These are phyloP conservation scores for Arthrobotrys pseudoclavata DNA, from an alignment of 2,329 filamentous ascomycete genomes.

Conservation along the genomic window DNA sequence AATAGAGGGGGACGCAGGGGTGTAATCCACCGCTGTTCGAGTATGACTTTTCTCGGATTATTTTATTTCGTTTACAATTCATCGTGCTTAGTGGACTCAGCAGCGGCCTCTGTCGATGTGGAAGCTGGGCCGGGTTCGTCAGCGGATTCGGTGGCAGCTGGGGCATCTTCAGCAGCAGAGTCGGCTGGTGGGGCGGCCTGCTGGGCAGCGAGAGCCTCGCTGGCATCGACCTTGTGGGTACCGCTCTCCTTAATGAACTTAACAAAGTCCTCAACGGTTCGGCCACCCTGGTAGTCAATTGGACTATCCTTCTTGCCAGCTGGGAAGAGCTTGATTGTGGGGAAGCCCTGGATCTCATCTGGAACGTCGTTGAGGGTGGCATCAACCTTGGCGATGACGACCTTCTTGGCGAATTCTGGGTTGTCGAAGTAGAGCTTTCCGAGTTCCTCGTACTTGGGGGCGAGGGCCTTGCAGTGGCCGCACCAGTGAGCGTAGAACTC, in stretches of 20 bases:
- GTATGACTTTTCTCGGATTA: constrained; percentile 28
- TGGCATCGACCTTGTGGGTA: constrained; percentile 82
- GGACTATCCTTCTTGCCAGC: constrained; percentile 88
- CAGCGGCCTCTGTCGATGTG: constrained; percentile 41
- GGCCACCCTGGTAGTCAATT: constrained; percentile 86
- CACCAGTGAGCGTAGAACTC: constrained; percentile 99
- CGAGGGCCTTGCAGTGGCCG: constrained; percentile 98
- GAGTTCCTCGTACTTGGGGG: constrained; percentile 93
- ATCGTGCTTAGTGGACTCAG: constrained; percentile 43
- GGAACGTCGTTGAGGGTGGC: constrained; percentile 96
- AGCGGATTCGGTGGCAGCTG: constrained; percentile 65
- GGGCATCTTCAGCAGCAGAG: constrained; percentile 66
- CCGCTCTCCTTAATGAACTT: constrained; percentile 96
- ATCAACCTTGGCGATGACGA: constrained; percentile 96
- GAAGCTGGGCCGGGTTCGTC: constrained; percentile 66
- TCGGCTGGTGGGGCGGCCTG: constrained; percentile 72
- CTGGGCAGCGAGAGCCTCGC: constrained; percentile 65
- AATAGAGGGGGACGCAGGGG: constrained; percentile 7
- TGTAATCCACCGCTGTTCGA: constrained; percentile 12
- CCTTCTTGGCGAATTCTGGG: constrained; percentile 80
- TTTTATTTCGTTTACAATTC: constrained; percentile 59
- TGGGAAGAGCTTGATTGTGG: constrained; percentile 97
- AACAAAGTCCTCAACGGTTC: constrained; percentile 90
- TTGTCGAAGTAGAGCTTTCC: constrained; percentile 78
- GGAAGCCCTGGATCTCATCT: constrained; percentile 97